Base-by-base conservation (phyloP, 1,284 basidiomycete genomes). In the Ustilago shanxiensis region DNA sequence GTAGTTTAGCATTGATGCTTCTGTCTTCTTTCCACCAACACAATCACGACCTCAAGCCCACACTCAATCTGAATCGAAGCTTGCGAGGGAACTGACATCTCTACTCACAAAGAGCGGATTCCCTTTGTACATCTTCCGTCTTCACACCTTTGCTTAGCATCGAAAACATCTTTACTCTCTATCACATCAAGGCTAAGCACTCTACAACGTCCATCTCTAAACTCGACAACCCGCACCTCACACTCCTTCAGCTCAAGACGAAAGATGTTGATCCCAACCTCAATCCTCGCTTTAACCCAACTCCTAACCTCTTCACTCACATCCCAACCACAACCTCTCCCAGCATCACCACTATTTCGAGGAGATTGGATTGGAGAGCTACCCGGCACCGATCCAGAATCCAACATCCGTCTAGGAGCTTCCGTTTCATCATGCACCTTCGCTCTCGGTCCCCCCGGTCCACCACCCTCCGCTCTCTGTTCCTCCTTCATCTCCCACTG, bases 381-480 rank as follows among this genome's bases (percentile, higher is more conserved):
- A 44, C 41, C 41, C 6, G 41, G 41, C 41, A 44, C n/a, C 6
- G 20, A 22, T 2, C 37, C 39, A 5, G 49, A 54, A 28, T 14
- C 39, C 24, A 44, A 39, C 31, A 54, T 61, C n/a, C 49, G 51
- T 3, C 10, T 57, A 1, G 62, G 68, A 6, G 54, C 49, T 10
- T 41, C 49, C 2, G 55, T 66, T 0, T 67, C 68, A 8, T 44
- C 65, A 0, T 76, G 73, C 55, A 76, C 73, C 22, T 76, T 76
- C 20, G 53, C 65, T 13, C 24, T 76, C 5, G 73, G 73, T 5
- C 73, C 68, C 24, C 73, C 73, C 1, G 61, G 54, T 3, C 62
- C 66, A 11, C 65, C 68, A 0, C 31, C 66, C 1, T 33, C 33
- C 0, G 73, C 63, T 8, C 49, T 76, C 0, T 76, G 73, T 22